A percentile compares a stretch with the other conserved stretches of the same genome.
These are phyloP conservation scores for Eucalyptus rudis DNA, from an alignment of 345 rosid genomes.

Conservation along the genomic window DNA sequence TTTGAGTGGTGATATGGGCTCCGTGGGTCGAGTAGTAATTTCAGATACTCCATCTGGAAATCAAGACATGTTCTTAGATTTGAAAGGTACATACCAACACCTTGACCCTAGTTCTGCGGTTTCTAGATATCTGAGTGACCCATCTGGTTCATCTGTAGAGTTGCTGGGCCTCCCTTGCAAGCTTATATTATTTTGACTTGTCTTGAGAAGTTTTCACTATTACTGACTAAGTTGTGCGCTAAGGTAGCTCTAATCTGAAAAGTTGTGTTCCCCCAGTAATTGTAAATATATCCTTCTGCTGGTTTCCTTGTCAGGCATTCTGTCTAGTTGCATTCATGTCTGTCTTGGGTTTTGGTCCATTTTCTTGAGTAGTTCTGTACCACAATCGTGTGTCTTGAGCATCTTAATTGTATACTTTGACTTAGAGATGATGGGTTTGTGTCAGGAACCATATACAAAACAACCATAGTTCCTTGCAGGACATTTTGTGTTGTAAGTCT, in stretches of 20 bases:
- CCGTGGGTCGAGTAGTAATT: conserved; percentile 80
- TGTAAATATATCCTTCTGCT: background rate
- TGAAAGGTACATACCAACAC: conserved; percentile 49
- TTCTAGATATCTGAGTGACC: background rate
- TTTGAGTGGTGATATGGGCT: conserved; percentile 95
- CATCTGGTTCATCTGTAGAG: background rate
- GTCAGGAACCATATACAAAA: conserved; percentile 85
- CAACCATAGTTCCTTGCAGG: conserved; percentile 79
- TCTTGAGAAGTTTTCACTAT: background rate
- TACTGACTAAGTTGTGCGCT: background rate
- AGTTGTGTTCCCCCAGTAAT: background rate
- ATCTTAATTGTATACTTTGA: background rate
- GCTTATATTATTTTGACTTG: background rate
- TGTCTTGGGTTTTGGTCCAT: background rate
- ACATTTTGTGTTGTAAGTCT: conserved; percentile 77
- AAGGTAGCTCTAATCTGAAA: background rate
- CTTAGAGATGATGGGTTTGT: background rate
- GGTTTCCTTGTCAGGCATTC: background rate
- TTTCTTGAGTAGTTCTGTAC: background rate
- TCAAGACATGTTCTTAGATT: conserved; percentile 61
- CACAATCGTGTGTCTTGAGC: background rate
- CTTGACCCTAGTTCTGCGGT: background rate
- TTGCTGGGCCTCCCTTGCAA: background rate
- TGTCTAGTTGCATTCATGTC: background rate
- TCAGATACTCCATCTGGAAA: conserved; percentile 39